Evolutionary conservation across 768 basidiomycete genomes (phyloP).

Genomic region (Baorangia bicolor): DNA sequence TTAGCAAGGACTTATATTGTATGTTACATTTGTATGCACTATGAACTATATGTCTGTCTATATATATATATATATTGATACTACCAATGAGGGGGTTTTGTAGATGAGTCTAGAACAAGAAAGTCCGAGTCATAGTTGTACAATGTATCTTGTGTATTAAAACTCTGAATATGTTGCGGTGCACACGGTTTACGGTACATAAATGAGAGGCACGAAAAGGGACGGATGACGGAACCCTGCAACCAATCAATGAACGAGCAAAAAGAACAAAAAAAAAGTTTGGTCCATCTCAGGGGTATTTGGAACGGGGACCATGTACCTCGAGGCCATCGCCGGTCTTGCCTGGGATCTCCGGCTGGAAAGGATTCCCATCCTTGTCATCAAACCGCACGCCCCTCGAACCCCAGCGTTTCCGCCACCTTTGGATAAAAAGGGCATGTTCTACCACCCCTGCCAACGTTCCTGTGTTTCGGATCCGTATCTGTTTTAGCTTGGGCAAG

Average conservation of each 20-base stretch:
- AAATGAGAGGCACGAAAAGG: not conserved
- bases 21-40: not conserved
- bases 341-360: constrained; percentile 5
- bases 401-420: constrained; percentile 31
- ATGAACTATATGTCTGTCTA: no score
- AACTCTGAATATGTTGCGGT: not conserved
- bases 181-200: not conserved
- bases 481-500: constrained; percentile 35
- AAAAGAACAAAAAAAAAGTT: not conserved
- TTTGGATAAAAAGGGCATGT: constrained; percentile 25
- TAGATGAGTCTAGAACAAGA: not conserved
- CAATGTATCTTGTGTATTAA: not conserved
- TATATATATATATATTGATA: not conserved
- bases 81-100: not conserved
- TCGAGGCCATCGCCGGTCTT: not conserved
- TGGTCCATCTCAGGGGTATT: not conserved
- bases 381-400: constrained; percentile 31
- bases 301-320: not conserved
- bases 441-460: constrained; percentile 35
- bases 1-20: not conserved
- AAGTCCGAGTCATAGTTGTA: constrained; percentile 2
- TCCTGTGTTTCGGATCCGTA: constrained; percentile 43
- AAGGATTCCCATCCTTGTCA: constrained; percentile 31
- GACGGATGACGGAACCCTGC: not conserved
- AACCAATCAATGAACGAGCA: not conserved